Evolutionary conservation across 2,329 filamentous ascomycete species (phyloP), one percentile per base, ranked within the genome.

Genomic region (Curvularia eragrostidis): DNA sequence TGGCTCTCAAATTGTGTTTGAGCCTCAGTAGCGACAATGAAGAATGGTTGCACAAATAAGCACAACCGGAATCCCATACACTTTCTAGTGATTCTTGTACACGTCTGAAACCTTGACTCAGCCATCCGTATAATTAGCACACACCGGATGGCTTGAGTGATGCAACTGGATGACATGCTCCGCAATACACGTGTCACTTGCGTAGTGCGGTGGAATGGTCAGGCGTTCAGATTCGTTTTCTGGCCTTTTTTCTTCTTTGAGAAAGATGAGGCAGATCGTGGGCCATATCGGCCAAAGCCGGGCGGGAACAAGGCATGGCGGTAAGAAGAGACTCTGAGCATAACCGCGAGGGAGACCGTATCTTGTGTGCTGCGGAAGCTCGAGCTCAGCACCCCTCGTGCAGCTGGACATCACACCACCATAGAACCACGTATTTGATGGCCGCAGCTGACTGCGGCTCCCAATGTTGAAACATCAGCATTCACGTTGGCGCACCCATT

Each of bases 11-110:
- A 62, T 56, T 67, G 60, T 52, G 59, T 52, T 41, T 41, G 50
- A 56, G 49, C 49, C 58, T 63, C 60, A 55, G 51, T 67, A 69
- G 63, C 55, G 62, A 46, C 48, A 63, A 60, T 52, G 23, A 54
- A 58, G 54, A 62, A 63, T 59, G 59, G 28, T 36, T 39, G 36
- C 46, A 44, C n/a, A 38, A 43, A 52, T 42, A 50, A 23, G n/a
- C 9, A 15, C 6, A 13, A 19, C 8, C 6, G 26, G 18, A n/a
- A n/a, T n/a, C n/a, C n/a, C n/a, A n/a, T n/a, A n/a, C n/a, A n/a
- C 30, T 48, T 28, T 19, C 5, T 28, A 2, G 34, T 49, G 47
- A 39, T 28, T 21, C n/a, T 28, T 46, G 8, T 42, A 42, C 39
- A 42, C 19, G 39, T 9, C 15, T n/a, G n/a, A n/a, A n/a, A n/a